Evolutionary conservation across 768 basidiomycete species (phyloP).

Genomic region (Mycena olivaceomarginata): DNA sequence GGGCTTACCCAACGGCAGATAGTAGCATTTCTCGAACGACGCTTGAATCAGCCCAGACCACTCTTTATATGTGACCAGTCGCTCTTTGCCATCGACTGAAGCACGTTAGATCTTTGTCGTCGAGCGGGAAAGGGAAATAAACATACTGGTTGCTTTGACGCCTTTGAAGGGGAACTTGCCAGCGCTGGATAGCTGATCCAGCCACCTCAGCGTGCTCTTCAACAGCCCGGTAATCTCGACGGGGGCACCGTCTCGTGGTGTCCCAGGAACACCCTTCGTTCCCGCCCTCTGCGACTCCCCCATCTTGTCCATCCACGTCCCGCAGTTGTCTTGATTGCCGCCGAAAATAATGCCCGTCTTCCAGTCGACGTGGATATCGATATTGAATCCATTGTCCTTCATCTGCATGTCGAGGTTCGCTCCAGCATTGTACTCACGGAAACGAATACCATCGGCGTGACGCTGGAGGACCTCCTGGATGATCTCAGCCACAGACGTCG

Average conservation of each 20-base stretch:
- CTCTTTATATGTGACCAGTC: conserved; percentile 89
- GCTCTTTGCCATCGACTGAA: conserved; percentile 81
- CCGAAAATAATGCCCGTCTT: conserved; percentile 92
- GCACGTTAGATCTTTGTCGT: conserved; percentile 18
- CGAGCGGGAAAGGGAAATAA: conserved; percentile 20
- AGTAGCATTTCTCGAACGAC: conserved; percentile 94
- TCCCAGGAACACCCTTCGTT: conserved; percentile 96
- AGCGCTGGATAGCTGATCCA: conserved; percentile 77
- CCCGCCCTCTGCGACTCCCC: conserved; percentile 94
- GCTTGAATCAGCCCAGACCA: conserved; percentile 91
- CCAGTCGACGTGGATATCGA: conserved; percentile 97
- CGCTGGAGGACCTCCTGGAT: conserved; percentile 97
- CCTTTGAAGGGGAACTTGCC: conserved; percentile 94
- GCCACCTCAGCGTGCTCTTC: conserved; percentile 95
- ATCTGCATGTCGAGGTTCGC: conserved; percentile 99
- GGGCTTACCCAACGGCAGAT: conserved; percentile 85
- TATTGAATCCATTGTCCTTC: conserved; percentile 94
- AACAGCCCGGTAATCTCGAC: conserved; percentile 96
- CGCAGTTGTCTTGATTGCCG: conserved; percentile 91
- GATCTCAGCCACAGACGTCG: conserved; percentile 92
- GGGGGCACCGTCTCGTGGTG: conserved; percentile 96
- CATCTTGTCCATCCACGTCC: conserved; percentile 99
- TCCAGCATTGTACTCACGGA: conserved; percentile 97
- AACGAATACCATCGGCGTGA: conserved; percentile 93
- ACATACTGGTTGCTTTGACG: conserved; percentile 86